Evolutionary conservation across 1,284 basidiomycete species (phyloP), one percentile per base, ranked within the genome.

Genomic region (Cystobasidium pallidum): DNA sequence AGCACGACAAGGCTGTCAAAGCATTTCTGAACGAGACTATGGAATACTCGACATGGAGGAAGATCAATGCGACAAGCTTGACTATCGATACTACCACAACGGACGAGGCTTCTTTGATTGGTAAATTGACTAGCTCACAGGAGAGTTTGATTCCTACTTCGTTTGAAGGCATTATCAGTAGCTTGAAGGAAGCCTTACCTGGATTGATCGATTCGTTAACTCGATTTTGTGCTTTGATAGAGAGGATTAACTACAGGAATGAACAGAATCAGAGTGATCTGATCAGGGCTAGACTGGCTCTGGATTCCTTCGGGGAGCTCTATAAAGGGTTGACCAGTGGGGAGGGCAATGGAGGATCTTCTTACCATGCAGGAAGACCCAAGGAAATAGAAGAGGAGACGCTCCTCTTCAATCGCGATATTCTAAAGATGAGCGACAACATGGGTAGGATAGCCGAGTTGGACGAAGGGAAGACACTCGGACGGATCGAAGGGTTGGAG

Each of bases 71-170:
- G 24, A 15, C 59, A 28, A 64, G 26, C 15, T 49, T 47, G 43
- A 30, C 3, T 21, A 57, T 70, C 19, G 67, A 30, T 28, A 70
- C n/a, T n/a, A 34, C 41, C 26, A 57, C 82, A 3, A 88, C 89
- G 6, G 83, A 91, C 47, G 92, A 95, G 32, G 94, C 96, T 82
- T 94, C 96, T 80, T 91, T 91, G 0, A 82, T 88, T 73, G 92
- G 92, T 78, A 86, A 88, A 17, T 85, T 96, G 3, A 91, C 92
- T 73, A 84, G 86, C 28, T 84, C 89, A 8, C 91, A 95, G 80
- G 92, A 95, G 81, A 93, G 94, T 90, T 85, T 87, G 4, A 92
- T 96, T 73, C 94, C 54, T 34, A 88, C 89, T 73, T 92, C 96
- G 81, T 84, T 96, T 7, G 92, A 94, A 75, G 89, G 92, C 58